Percentiles rank a stretch among this genome's conserved stretches.
Evolutionary conservation across 139 green algal species (phyloP).

Genomic region (Chlamydomonas eustigma): DNA sequence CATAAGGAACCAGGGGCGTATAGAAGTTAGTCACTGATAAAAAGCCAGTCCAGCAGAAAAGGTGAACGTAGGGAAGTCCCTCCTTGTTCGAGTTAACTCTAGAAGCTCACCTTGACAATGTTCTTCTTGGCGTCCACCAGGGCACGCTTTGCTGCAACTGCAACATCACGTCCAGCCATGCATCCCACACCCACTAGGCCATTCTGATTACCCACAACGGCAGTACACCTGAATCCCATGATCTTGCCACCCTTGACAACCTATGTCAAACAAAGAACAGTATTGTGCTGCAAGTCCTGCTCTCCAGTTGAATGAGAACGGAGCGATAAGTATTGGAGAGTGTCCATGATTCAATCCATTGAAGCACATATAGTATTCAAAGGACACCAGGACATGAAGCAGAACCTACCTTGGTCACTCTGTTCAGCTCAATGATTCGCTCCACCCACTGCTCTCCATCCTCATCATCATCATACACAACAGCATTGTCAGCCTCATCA

Average conservation of each 20-base stretch:
- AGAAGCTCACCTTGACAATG: constrained; percentile 59
- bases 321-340: neutral
- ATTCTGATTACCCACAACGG: constrained; percentile 53
- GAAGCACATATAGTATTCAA: neutral
- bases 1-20: neutral
- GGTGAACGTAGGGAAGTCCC: neutral
- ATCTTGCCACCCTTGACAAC: constrained; percentile 73
- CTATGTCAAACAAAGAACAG: neutral
- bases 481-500: neutral
- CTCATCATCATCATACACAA: constrained; percentile 7
- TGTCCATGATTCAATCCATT: neutral
- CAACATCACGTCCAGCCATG: constrained; percentile 81
- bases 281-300: too few relatives aligned
- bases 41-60: neutral
- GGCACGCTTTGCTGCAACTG: constrained; percentile 76
- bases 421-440: constrained; percentile 65
- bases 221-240: constrained; percentile 79
- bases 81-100: neutral
- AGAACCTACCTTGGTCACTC: constrained; percentile 94
- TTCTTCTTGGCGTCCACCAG: constrained; percentile 65
- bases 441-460: constrained; percentile 42
- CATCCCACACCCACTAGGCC: constrained; percentile 84
- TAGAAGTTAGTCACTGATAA: neutral
- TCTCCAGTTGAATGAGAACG: neutral
- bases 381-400: too few relatives aligned